Percentiles rank a stretch among this genome's conserved stretches.
Evolutionary conservation across 805 yeast species (phyloP).

Genomic region (Zygotorulaspora sp.): DNA sequence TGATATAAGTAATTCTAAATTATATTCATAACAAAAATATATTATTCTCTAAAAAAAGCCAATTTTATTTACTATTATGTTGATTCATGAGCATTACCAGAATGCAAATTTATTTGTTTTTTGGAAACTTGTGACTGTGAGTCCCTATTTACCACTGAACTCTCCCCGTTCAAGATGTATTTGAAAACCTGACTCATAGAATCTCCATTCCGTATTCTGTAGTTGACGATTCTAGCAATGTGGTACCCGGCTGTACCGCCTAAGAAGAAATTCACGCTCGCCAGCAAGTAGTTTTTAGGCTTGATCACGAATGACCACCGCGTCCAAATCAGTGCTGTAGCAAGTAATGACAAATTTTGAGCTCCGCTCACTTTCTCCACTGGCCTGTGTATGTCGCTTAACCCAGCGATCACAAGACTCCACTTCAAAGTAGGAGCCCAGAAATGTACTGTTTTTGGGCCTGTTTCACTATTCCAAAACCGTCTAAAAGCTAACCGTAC

Average conservation of each 20-base stretch:
- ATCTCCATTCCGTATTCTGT: slow-evolving; percentile 65
- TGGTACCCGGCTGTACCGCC: slow-evolving; percentile 89
- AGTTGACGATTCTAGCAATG: slow-evolving; percentile 62
- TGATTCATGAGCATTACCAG: slow-evolving; percentile 11
- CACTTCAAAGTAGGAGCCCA: slow-evolving; percentile 83
- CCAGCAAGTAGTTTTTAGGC: slow-evolving; percentile 82
- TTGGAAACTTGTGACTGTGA: slow-evolving; percentile 4
- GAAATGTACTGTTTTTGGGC: slow-evolving; percentile 95
- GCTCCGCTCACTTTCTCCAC: slow-evolving; percentile 89
- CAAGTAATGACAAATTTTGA: slow-evolving; percentile 58
- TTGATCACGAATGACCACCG: slow-evolving; percentile 94
- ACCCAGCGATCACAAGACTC: slow-evolving; percentile 89
- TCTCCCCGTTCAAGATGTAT: slow-evolving; percentile 53
- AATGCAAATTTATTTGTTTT: slow-evolving; percentile 9
- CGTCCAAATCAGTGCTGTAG: slow-evolving; percentile 96
- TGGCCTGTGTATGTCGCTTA: slow-evolving; percentile 81
- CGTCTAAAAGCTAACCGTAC: slow-evolving; percentile 46
- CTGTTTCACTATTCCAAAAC: slow-evolving; percentile 81
- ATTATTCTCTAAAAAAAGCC: neutral
- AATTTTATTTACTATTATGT: slow-evolving; percentile 1
- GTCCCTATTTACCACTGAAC: neutral
- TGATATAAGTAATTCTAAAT: neutral
- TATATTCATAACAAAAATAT: slow-evolving; percentile 1
- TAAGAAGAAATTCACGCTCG: slow-evolving; percentile 89
- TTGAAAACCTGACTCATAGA: slow-evolving; percentile 48